These are phyloP conservation scores for Microbotryum lychnidis-dioicae DNA, from an alignment of 1,284 basidiomycete genomes.

Conservation along the genomic window DNA sequence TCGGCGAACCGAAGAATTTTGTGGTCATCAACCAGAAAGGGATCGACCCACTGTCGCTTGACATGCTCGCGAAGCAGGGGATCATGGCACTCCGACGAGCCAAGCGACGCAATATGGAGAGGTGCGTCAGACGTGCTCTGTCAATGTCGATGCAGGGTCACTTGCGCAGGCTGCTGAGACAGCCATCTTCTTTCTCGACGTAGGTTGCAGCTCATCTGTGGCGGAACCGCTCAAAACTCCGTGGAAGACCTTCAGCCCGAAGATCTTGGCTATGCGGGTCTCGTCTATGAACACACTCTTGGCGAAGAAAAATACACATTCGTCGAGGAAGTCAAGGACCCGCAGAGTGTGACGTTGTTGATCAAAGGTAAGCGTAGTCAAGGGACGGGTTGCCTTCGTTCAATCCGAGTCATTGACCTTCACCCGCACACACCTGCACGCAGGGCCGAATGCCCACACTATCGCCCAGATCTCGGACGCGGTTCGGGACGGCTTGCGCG, in stretches of 20 bases:
- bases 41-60: conserved; percentile 94
- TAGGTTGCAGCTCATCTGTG: conserved; percentile 85
- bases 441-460: conserved; percentile 87
- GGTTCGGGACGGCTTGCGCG: conserved; percentile 87
- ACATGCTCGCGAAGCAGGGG: conserved; percentile 93
- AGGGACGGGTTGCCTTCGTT: no score
- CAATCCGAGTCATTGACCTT: neutral
- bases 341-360: conserved; percentile 92
- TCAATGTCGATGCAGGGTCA: neutral
- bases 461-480: conserved; percentile 96
- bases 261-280: conserved; percentile 89
- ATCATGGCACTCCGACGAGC: conserved; percentile 91
- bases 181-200: conserved; percentile 13
- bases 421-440: neutral
- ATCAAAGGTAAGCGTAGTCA: conserved; percentile 63
- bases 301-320: conserved; percentile 99
- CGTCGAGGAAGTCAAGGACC: conserved; percentile 90
- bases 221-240: conserved; percentile 93
- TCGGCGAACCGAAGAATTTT: conserved; percentile 65
- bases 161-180: neutral
- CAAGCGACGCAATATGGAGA: conserved; percentile 96
- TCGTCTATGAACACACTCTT: conserved; percentile 98
- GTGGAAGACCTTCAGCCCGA: conserved; percentile 91
- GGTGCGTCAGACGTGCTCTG: conserved; percentile 48
- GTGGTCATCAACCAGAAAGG: conserved; percentile 99